A percentile compares a stretch with the other conserved stretches of the same genome.
Evolutionary conservation across 805 yeast genomes (phyloP).

Genomic region (Metschnikowia dekortorum): DNA sequence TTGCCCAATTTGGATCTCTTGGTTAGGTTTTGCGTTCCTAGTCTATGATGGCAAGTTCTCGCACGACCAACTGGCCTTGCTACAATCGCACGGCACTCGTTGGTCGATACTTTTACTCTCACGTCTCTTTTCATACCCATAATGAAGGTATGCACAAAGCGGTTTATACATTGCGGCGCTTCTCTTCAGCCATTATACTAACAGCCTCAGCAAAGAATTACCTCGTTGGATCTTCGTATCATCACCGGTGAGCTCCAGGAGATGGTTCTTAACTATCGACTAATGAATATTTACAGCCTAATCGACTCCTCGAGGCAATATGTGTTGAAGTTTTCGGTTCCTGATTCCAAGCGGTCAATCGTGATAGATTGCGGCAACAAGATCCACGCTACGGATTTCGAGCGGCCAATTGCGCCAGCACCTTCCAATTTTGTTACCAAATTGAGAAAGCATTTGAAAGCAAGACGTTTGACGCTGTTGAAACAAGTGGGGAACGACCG

Average conservation of each 20-base stretch:
- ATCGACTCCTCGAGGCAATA: slow-evolving; percentile 68
- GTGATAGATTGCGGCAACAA: slow-evolving; percentile 86
- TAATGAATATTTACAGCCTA: slow-evolving; percentile 82
- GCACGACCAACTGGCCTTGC: slow-evolving; percentile 1
- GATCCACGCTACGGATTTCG: slow-evolving; percentile 72
- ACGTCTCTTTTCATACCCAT: neutral
- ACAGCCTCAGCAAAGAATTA: slow-evolving; percentile 65
- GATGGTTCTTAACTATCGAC: slow-evolving; percentile 57
- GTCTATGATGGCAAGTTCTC: neutral
- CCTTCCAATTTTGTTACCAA: slow-evolving; percentile 87
- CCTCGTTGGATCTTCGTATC: slow-evolving; percentile 76
- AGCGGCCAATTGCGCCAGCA: slow-evolving; percentile 71
- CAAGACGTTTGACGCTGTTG: slow-evolving; percentile 68
- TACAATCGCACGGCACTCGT: neutral
- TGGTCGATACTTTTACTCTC: neutral
- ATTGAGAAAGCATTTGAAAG: slow-evolving; percentile 78
- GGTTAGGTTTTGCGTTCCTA: neutral
- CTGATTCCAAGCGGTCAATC: slow-evolving; percentile 72
- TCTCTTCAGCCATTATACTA: neutral
- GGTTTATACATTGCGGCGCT: neutral
- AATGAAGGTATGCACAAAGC: neutral
- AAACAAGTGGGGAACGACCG: slow-evolving; percentile 78
- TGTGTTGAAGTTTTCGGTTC: slow-evolving; percentile 72
- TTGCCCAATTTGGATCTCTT: neutral
- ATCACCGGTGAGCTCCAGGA: slow-evolving; percentile 61